Conservation (phyloP, 2,329 filamentous ascomycete genomes). For the Aschersonia sp. region DNA sequence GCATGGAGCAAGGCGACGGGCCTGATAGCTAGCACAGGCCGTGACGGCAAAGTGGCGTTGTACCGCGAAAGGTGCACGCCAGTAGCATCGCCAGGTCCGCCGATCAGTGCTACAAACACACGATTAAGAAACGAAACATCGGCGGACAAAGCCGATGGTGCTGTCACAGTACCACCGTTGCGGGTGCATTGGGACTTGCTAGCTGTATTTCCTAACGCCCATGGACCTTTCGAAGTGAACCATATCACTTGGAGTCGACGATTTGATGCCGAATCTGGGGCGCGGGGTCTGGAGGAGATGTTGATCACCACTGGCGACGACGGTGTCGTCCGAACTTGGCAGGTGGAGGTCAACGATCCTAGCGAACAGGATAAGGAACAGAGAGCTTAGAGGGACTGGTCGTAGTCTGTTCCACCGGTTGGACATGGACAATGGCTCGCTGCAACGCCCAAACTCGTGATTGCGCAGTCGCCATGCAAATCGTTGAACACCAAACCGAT, state of each 20-base stretch:
- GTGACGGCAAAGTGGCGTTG: slow-evolving; percentile 68
- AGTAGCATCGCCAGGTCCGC: slow-evolving; percentile 1
- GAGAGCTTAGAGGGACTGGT: too few species aligned
- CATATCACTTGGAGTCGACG: slow-evolving; percentile 78
- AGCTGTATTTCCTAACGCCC: slow-evolving; percentile 54
- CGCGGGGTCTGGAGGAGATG: slow-evolving; percentile 57
- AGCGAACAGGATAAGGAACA: neutral
- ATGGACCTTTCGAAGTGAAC: slow-evolving; percentile 90
- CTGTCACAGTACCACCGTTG: too few species aligned
- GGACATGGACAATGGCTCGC: too few species aligned
- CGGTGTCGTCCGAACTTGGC: slow-evolving; percentile 76
- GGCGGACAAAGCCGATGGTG: too few species aligned
- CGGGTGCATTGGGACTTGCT: slow-evolving; percentile 49
- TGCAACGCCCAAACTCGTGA: too few species aligned
- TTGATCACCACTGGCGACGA: slow-evolving; percentile 87
- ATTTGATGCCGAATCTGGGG: slow-evolving; percentile 48
- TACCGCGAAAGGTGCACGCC: slow-evolving; percentile 47
- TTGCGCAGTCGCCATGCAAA: too few species aligned
- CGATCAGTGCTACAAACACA: neutral
- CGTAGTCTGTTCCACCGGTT: too few species aligned
- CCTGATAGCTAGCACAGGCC: slow-evolving; percentile 72
- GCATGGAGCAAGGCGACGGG: slow-evolving; percentile 71
- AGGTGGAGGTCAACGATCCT: slow-evolving; percentile 22
- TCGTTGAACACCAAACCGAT: too few species aligned
- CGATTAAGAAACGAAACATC: too few species aligned